Evolutionary conservation across 2,329 filamentous ascomycete species (phyloP).

Genomic region (Pleochaeta shiraiana): DNA sequence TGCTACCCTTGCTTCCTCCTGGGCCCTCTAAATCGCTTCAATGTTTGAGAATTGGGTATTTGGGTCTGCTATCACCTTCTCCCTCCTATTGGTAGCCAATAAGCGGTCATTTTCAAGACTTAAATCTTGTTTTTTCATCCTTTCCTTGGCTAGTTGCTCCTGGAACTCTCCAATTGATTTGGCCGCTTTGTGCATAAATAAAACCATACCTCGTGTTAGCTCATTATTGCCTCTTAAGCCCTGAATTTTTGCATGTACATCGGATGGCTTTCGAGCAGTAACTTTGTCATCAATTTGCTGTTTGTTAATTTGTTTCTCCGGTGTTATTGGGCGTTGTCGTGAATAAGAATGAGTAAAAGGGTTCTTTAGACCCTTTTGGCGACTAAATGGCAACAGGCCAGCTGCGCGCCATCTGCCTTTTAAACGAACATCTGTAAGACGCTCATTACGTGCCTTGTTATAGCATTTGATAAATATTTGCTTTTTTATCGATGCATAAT

Average conservation of each 20-base stretch:
- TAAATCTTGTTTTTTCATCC: not conserved
- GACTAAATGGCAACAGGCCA: not conserved
- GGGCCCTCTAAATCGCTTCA: not conserved
- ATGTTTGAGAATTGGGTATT: not conserved
- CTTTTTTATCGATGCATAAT: not conserved
- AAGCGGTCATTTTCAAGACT: not conserved
- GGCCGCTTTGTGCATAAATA: not conserved
- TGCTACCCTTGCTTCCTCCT: not conserved
- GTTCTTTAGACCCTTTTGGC: not conserved
- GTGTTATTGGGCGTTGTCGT: not conserved
- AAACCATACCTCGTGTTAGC: not conserved
- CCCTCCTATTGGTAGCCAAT: not conserved
- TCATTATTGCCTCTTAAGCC: not conserved
- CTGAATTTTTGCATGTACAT: not conserved
- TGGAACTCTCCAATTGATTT: not conserved
- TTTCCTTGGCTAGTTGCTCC: not conserved
- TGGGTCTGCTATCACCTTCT: not conserved
- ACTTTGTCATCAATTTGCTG: not conserved
- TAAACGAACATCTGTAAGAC: not conserved
- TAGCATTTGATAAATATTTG: not conserved
- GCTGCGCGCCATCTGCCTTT: constrained; percentile 1
- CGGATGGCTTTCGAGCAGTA: not conserved
- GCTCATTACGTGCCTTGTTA: not conserved
- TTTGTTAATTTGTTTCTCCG: not conserved
- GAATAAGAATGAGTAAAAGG: not conserved